Evolutionary conservation across 305 asterid species (phyloP), one percentile per base, ranked within the genome.

Genomic region (Lippia alba): DNA sequence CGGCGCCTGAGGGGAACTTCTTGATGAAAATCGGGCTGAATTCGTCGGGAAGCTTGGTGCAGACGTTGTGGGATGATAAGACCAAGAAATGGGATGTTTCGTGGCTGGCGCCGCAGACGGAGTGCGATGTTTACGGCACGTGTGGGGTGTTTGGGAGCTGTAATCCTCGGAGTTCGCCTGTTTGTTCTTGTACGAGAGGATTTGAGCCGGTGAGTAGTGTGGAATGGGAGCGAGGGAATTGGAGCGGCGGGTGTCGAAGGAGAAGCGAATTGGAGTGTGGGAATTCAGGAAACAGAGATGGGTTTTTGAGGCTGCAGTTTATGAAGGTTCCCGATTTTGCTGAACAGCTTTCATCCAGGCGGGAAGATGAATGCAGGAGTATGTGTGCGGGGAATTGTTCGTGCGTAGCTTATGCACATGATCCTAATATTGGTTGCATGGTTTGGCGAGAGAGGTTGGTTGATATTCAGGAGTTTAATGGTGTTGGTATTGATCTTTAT

Each of bases 251-350:
- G 16, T 85, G 90, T 72, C 56, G 46, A 2, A 74, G 86, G 51
- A 78, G 32, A 45, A 74, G 3, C 48, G 63, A 24, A 2, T 61
- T 81, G 76, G 71, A 62, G 60, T 83, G 89, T 49, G 62, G 8
- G 16, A 16, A 49, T 44, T 11, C 66, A 0, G 61, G 49, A 5
- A 51, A 51, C 3, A 67, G 64, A 46, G 92, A 89, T 51, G 82
- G 85, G 6, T 91, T 83, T 61, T 8, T 71, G 17, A 76, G 65
- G 85, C 30, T 83, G 66, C 75, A 3, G 69, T 79, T 34, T 8
- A 66, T 83, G 70, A 91, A 88, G 76, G 87, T 91, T 41, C 97
- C 94, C 0, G 94, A 89, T 61, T 84, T 84, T 41, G 77, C 79
- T 8, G 51, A 76, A 16, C 72, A 12, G 17, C 69, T 70, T n/a